Evolutionary conservation across 2,329 filamentous ascomycete genomes (phyloP).

Genomic region (Pseudocercospora macadamiae): DNA sequence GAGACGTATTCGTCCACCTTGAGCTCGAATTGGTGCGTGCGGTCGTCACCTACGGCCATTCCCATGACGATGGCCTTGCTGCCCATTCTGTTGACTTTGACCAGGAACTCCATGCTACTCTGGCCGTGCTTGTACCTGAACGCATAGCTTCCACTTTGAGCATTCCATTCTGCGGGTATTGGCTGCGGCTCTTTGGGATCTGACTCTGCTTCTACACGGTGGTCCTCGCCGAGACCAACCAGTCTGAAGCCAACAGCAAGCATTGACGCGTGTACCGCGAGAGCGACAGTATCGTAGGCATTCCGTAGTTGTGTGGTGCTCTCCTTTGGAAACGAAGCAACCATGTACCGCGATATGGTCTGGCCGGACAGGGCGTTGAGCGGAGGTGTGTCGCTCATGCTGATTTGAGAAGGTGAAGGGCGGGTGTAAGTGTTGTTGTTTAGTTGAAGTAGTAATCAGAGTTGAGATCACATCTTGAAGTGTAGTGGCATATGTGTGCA

Average conservation of each 20-base stretch:
- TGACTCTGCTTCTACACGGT: constrained; percentile 55
- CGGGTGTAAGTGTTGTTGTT: neutral
- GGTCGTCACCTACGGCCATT: constrained; percentile 77
- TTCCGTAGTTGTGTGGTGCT: constrained; percentile 58
- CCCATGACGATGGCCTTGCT: constrained; percentile 82
- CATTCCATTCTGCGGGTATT: constrained; percentile 80
- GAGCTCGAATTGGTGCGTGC: constrained; percentile 77
- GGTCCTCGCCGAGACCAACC: constrained; percentile 81
- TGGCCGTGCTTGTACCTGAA: constrained; percentile 88
- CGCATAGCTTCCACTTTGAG: constrained; percentile 67
- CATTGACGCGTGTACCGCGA: constrained; percentile 85
- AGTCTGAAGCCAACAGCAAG: constrained; percentile 77
- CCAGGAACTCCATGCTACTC: constrained; percentile 79
- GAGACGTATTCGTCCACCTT: constrained; percentile 75
- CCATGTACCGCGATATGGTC: constrained; percentile 49
- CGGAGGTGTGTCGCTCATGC: constrained; percentile 18
- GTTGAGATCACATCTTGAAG: neutral
- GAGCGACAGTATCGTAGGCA: constrained; percentile 78
- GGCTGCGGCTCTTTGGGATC: constrained; percentile 56
- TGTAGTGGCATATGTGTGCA: neutral
- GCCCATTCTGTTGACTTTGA: constrained; percentile 82
- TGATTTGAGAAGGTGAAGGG: neutral
- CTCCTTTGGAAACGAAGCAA: constrained; percentile 46
- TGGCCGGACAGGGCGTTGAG: constrained; percentile 49
- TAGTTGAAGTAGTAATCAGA: neutral